These are phyloP conservation scores for Madurella fahalii DNA, from an alignment of 2,329 filamentous ascomycete species.

Conservation along the genomic window DNA sequence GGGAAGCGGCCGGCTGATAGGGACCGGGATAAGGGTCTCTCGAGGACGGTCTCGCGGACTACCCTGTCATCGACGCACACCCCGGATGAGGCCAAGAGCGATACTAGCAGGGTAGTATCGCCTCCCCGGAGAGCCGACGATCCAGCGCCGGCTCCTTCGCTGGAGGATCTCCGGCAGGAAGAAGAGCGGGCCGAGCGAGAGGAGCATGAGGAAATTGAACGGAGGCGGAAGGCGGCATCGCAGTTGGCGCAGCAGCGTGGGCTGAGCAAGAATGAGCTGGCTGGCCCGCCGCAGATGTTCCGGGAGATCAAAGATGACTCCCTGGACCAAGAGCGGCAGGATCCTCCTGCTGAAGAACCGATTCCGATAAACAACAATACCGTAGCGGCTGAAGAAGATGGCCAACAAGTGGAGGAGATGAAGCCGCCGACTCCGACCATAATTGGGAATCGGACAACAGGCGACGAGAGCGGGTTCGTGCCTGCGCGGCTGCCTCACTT, in stretches of 20 bases:
- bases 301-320: conserved; percentile 32
- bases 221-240: conserved; percentile 49
- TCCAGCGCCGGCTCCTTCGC: conserved; percentile 36
- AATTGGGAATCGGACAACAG: neutral
- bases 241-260: conserved; percentile 49
- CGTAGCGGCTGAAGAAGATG: conserved; percentile 6
- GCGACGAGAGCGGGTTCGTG: conserved; percentile 39
- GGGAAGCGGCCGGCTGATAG: conserved; percentile 47
- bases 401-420: conserved; percentile 6
- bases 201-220: conserved; percentile 51
- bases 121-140: conserved; percentile 10
- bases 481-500: conserved; percentile 58
- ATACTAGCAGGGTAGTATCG: conserved; percentile 14
- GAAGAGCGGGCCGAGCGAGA: conserved; percentile 48
- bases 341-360: neutral
- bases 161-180: conserved; percentile 51
- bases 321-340: neutral
- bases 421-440: conserved; percentile 3
- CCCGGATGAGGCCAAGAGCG: conserved; percentile 18
- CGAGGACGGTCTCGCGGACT: conserved; percentile 56
- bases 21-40: conserved; percentile 31
- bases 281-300: conserved; percentile 32
- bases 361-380: neutral
- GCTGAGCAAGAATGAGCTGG: conserved; percentile 35
- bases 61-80: conserved; percentile 46